Base-by-base conservation (phyloP, 1,139 yeast species). In the Zhuliangozyma blackwelliae region DNA sequence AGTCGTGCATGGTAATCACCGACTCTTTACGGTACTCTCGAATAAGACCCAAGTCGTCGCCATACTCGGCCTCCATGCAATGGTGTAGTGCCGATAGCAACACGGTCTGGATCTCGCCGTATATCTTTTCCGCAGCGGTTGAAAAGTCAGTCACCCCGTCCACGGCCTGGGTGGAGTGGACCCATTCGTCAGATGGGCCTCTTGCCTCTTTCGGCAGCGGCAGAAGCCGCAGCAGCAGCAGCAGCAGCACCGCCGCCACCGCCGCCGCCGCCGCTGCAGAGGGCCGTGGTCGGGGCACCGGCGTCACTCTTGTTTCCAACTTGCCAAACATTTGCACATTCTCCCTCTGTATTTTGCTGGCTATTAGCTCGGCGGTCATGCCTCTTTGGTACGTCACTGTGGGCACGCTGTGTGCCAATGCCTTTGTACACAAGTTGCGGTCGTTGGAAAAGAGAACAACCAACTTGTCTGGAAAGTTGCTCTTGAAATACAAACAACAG, bases 391-490 rank as follows among this genome's bases (percentile, higher is more conserved):
- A 83, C 3, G 89, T 79, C 0, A 88, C 81, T 0, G 96, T 87
- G 28, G 79, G 61, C 0, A 88, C 55, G 0, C 69, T 80, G 49
- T 87, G 81, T 2, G 81, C 58, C 36, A 89, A 63, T 0, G 96
- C 95, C 54, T 83, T 85, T 44, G 76, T 59, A 55, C 96, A 87
- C 16, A 90, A 64, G 53, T 89, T 89, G 48, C 81, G 82, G 55
- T 90, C 97, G 55, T 89, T 85, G 0, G 96, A 82, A 36, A 88
- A 51, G 25, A 86, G 57, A 5, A 88, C 73, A 5, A 82, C 82
- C 35, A 87, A 62, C 31, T 70, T 63, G 12, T 53, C 43, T 10
- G 69, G 54, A 55, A 57, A 42, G 37, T 55, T 54, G 19, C 67
- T 57, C 43, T 74, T 69, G 42, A 81, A 79, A 52, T 72, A 89